Evolutionary conservation across 768 basidiomycete species (phyloP), one percentile per base, ranked within the genome.

Genomic region (Udeniomyces megalosporus): DNA sequence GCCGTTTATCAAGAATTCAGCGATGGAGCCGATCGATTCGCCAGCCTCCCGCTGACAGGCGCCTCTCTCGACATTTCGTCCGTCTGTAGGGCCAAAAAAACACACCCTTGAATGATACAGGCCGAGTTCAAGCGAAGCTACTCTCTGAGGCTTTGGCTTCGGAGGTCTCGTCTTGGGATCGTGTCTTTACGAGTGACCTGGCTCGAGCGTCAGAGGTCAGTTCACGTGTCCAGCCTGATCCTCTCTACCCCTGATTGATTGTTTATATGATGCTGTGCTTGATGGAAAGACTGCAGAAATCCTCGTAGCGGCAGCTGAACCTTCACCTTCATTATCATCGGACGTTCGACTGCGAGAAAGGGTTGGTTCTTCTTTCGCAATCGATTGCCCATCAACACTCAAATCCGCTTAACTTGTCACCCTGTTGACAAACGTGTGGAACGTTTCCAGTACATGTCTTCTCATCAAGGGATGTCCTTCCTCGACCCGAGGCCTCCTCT

Each of bases 301-400:
- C 44, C 22, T 57, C 20, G 11, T 57, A 2, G 3, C 44, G 8
- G 17, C 26, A 17, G 42, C 53, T 14, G 12, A 28, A 29, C 14
- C 42, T 8, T 46, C 44, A 12, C 22, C 55, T 45, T 44, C 55
- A 14, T 24, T 26, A 24, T 38, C 46, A 3, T 15, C 11, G 20
- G 55, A 57, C 17, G 26, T n/a, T 20, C 55, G 55, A 5, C 44
- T 57, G 42, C 38, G 55, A 45, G 55, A 57, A 57, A 38, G 55
- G 15, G 55, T 57, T 8, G 10, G 55, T 38, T 7, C 32, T 24
- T 11, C 34, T 15, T 26, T 14, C 35, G 38, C 26, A 5, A 4
- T 15, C 26, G 1, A 5, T 14, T 28, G 5, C 24, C 26, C 55
- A 15, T 57, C 26, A 6, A 8, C 24, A 1, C 35, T 42, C 38